These are phyloP conservation scores for Suillus subaureus DNA, from an alignment of 768 basidiomycete genomes.

Conservation along the genomic window DNA sequence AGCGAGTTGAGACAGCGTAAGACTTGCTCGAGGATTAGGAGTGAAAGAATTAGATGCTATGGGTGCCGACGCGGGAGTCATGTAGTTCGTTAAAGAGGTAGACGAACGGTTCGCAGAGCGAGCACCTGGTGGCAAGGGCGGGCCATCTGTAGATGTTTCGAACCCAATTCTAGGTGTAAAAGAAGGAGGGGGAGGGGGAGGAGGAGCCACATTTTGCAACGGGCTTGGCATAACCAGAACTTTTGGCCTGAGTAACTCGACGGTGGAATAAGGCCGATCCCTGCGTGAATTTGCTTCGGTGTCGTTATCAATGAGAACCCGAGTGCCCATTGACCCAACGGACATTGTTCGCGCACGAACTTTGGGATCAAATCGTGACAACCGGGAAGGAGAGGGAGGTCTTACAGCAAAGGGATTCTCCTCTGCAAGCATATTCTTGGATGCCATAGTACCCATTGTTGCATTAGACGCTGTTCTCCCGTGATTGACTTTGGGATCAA, in stretches of 20 bases:
- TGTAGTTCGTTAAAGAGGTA: constrained; percentile 30
- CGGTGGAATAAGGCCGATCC: constrained; percentile 69
- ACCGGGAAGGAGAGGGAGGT: constrained; percentile 58
- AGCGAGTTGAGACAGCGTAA: constrained; percentile 80
- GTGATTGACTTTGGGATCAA: constrained; percentile 43
- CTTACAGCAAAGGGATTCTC: constrained; percentile 73
- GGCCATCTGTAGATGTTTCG: constrained; percentile 65
- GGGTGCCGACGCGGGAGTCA: constrained; percentile 39
- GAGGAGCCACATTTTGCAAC: constrained; percentile 53
- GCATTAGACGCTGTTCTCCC: constrained; percentile 47
- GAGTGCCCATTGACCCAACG: constrained; percentile 66
- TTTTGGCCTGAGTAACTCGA: constrained; percentile 85
- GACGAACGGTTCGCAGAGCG: constrained; percentile 57
- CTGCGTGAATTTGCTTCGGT: constrained; percentile 34
- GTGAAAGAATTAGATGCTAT: constrained; percentile 67
- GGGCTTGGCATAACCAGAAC: constrained; percentile 95
- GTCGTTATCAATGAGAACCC: constrained; percentile 61
- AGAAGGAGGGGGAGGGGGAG: constrained; percentile 35
- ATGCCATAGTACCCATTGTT: constrained; percentile 43
- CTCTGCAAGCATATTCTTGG: constrained; percentile 37
- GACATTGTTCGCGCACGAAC: constrained; percentile 63
- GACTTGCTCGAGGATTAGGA: constrained; percentile 72
- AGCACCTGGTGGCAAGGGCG: constrained; percentile 77
- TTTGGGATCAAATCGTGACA: constrained; percentile 85
- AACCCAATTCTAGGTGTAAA: constrained; percentile 57